Base-by-base conservation (phyloP, 2,329 filamentous ascomycete genomes). In the Venturia effusa region DNA sequence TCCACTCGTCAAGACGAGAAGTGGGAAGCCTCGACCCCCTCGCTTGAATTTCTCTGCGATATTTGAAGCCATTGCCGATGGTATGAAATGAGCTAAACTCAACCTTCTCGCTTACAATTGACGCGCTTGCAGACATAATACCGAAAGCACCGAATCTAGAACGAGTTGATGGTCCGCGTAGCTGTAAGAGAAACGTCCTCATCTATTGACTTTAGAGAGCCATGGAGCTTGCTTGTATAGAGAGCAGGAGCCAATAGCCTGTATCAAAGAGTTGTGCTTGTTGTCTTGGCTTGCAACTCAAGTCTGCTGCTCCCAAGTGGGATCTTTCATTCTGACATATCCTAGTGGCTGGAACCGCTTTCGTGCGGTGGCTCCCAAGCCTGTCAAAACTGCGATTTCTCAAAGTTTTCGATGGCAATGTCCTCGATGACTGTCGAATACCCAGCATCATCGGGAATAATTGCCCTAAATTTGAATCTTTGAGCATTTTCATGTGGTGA, bases 391-490 rank as follows among this genome's bases (percentile, higher is more conserved):
- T 92, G 10, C 81, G 78, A 63, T 80, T 78, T 0, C 76, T 90
- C 40, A 81, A 83, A 19, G 74, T 90, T 1, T 84, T 80, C 71
- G 83, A 87, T 66, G 87, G 86, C 3, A 80, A 79, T 45, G 79
- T 83, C 11, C 77, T 91, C 1, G 80, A 79, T 48, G 76, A 82
- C 61, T 79, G 82, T 64, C 78, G 81, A 1, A 81, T 80, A 0
- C 74, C 82, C 39, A 74, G 75, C 15, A 79, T 83, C 3, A 81
- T 90, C 59, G 76, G 79, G 30, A 71, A 79, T 30, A 76, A 82
- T 67, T 90, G 87, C 67, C 83, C 83, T 1, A 75, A 80, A 10
- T 87, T 91, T 68, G 79, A 79, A 54, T 80, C 82, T 45, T 73
- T 91, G 27, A 82, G 79, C 32, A 83, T 88, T 64, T 86, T 81